Base-by-base conservation (phyloP, 768 basidiomycete genomes). In the Hygrocybe coccinea region DNA sequence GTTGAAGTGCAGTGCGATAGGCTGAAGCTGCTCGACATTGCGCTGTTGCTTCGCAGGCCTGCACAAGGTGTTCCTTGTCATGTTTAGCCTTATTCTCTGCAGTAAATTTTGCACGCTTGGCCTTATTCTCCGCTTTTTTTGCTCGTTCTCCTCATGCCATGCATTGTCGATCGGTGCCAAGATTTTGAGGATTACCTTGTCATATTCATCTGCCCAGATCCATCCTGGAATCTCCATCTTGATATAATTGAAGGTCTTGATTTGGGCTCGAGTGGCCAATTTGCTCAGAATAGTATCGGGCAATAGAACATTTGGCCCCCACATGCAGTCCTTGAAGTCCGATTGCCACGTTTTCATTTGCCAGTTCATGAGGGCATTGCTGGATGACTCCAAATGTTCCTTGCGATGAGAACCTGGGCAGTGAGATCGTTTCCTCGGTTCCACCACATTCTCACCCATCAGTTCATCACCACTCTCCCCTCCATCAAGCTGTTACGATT, bases 201-300 rank as follows among this genome's bases (percentile, higher is more conserved):
- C 68, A 55, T 69, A 64, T 10, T 24, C 34, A 9, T 56, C 36
- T 0, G 59, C 60, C 51, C 47, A 62, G n/a, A 47, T 38, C 57
- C 57, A 63, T 14, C 21, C n/a, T 9, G 47, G 56, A 11, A 37
- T 38, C 7, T 52, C 24, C 8, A 43, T 39, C 10, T 24, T 29
- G 9, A 66, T 52, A 24, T 65, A 62, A 2, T 56, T 56, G 15
- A 65, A 11, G 17, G 59, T 62, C 33, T 55, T 17, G 29, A 61
- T 51, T 22, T 55, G 44, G 24, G 54, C 47, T 11, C 54, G 51
- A 2, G 64, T 59, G 8, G 67, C 65, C 21, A 73, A 58, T 14
- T 60, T 59, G 12, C 61, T 65, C 7, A 72, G 54, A 3, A 62
- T 38, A 3, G 52, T 34, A 50, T 73, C 69, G 7, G 70, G 70